Percentiles rank a stretch among this genome's conserved stretches.
These are phyloP conservation scores for Streptanthus diversifolius DNA, from an alignment of 345 rosid species.

Conservation along the genomic window DNA sequence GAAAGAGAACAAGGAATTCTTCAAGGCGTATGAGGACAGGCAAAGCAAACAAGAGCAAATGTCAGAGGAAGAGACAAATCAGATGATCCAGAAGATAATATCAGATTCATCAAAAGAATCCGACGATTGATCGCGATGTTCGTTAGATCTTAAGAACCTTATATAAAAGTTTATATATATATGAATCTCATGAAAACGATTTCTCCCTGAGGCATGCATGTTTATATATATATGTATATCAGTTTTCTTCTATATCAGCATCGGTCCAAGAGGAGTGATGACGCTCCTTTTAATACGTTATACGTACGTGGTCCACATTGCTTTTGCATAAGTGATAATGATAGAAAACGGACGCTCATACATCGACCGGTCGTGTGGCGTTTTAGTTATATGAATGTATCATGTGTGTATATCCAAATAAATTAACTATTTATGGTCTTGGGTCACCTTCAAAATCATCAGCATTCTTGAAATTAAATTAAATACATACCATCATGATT, in stretches of 20 bases:
- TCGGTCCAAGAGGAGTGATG: slow-evolving; percentile 33
- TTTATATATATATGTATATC: slow-evolving; percentile 11
- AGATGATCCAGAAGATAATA: slow-evolving; percentile 72
- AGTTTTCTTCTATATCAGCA: slow-evolving; percentile 8
- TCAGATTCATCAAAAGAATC: slow-evolving; percentile 54
- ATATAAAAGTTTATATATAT: slow-evolving; percentile 16
- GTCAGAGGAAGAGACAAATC: slow-evolving; percentile 82
- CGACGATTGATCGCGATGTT: slow-evolving; percentile 37
- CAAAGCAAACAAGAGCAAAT: slow-evolving; percentile 62
- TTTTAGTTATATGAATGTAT: slow-evolving; percentile 1
- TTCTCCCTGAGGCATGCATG: slow-evolving; percentile 31
- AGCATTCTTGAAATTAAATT: not conserved
- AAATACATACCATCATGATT: not conserved
- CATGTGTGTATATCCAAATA: slow-evolving; percentile 1
- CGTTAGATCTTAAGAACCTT: slow-evolving; percentile 13
- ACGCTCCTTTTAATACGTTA: slow-evolving; percentile 26
- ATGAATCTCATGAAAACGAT: slow-evolving; percentile 33
- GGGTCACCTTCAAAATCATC: not conserved
- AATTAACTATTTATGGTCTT: not conserved
- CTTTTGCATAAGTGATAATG: not conserved
- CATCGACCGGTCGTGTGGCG: slow-evolving; percentile 7
- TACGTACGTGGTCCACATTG: slow-evolving; percentile 36
- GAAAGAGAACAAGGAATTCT: slow-evolving; percentile 92
- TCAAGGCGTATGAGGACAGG: slow-evolving; percentile 58
- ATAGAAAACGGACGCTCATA: slow-evolving; percentile 17